phyloP scores from a whole-genome alignment of 2,329 filamentous ascomycete genomes.

The Cladosporium sp. region DNA sequence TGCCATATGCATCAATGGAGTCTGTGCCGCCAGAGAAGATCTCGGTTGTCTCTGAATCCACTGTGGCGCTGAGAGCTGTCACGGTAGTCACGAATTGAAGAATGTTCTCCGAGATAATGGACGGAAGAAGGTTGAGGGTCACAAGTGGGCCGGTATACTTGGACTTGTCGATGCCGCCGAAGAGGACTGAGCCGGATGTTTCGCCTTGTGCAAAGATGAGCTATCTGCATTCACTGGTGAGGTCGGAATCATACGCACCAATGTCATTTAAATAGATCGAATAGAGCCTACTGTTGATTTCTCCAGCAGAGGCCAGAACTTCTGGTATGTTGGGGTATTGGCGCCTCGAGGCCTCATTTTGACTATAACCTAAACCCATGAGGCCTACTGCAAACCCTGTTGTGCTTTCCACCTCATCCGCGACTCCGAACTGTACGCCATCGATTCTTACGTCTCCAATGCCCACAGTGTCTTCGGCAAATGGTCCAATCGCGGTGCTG shows the following conservation, averaged over 20 bases:
- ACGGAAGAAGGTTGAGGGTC: constrained; percentile 29
- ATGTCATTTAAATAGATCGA: constrained; percentile 30
- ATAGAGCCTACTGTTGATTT: constrained; percentile 29
- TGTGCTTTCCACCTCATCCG: constrained; percentile 23
- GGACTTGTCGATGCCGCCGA: constrained; percentile 32
- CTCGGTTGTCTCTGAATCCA: constrained; percentile 16
- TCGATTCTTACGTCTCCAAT: constrained; percentile 26
- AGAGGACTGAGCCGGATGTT: constrained; percentile 29
- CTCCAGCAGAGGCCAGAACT: constrained; percentile 26
- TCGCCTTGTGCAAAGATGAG: background rate
- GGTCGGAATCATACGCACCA: no score
- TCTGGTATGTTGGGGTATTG: constrained; percentile 32
- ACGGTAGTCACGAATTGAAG: constrained; percentile 28
- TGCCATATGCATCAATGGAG: constrained; percentile 18
- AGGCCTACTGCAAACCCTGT: constrained; percentile 28
- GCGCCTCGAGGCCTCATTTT: constrained; percentile 23
- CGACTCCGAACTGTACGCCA: constrained; percentile 30
- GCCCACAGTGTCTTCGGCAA: constrained; percentile 24
- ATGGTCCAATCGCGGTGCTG: constrained; percentile 25
- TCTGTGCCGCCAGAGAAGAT: constrained; percentile 21
- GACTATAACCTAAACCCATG: constrained; percentile 30
- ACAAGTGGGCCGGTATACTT: constrained; percentile 28
- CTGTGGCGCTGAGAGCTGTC: constrained; percentile 22
- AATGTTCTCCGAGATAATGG: constrained; percentile 13
- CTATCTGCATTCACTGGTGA: no score